A percentile compares a stretch with the other conserved stretches of the same genome.
Evolutionary conservation across 768 basidiomycete species (phyloP).

Genomic region (Termitomyces sp.): DNA sequence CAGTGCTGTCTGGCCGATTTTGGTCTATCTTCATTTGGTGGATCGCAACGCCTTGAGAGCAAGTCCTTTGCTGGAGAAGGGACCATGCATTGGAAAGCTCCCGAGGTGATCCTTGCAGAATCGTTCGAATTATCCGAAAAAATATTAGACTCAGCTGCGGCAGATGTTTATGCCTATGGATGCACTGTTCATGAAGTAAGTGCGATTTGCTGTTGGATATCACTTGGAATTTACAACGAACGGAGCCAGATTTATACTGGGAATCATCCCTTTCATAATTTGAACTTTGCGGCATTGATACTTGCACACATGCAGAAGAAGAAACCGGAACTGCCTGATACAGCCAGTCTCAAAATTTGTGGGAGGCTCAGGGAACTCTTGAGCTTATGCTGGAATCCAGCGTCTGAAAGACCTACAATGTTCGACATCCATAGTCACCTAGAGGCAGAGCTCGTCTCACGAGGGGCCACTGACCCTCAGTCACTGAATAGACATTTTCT

Average conservation of each 20-base stretch:
- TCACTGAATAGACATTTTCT: too few relatives aligned
- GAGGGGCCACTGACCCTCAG: not conserved
- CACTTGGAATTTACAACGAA: not conserved
- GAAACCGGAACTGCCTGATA: not conserved
- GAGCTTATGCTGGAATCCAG: slow-evolving; percentile 2
- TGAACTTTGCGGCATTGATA: not conserved
- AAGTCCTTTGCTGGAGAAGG: slow-evolving; percentile 2
- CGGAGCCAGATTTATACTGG: slow-evolving; percentile 10
- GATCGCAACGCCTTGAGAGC: slow-evolving; percentile 9
- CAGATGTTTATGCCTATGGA: slow-evolving; percentile 11
- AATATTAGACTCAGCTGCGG: not conserved
- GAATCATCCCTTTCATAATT: not conserved
- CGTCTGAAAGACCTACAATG: slow-evolving; percentile 4
- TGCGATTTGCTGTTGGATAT: not conserved
- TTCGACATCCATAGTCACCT: not conserved
- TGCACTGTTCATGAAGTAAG: slow-evolving; percentile 11
- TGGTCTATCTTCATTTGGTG: slow-evolving; percentile 12
- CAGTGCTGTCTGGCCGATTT: slow-evolving; percentile 12
- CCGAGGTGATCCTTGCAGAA: slow-evolving; percentile 5
- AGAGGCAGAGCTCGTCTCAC: not conserved
- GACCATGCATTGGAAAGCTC: slow-evolving; percentile 6
- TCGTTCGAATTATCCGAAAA: not conserved
- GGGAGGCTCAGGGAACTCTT: not conserved
- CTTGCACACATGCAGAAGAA: not conserved
- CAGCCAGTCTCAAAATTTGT: not conserved